Evolutionary conservation across 2,329 filamentous ascomycete genomes (phyloP).

Genomic region (Aspergillus udagawae): DNA sequence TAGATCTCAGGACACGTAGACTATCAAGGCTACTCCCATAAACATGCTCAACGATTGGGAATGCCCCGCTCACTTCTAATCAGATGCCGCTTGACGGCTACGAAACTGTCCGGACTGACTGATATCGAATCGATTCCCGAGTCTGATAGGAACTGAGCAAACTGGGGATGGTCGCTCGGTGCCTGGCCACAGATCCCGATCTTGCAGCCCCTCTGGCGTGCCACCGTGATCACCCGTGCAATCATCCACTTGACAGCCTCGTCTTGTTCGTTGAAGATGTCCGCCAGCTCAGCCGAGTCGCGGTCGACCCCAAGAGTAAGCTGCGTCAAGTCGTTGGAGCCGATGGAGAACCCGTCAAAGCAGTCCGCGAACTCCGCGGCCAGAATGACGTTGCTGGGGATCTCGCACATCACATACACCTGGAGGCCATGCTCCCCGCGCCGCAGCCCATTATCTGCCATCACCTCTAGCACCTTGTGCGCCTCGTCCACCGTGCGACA

Average conservation of each 20-base stretch:
- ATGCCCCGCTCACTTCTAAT: neutral
- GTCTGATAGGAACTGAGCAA: constrained; percentile 34
- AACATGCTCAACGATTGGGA: no score
- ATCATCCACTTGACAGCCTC: constrained; percentile 42
- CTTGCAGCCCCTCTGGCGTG: constrained; percentile 29
- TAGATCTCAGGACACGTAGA: neutral
- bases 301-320: constrained; percentile 39
- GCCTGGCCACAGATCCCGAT: constrained; percentile 41
- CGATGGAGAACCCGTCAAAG: constrained; percentile 43
- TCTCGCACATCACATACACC: constrained; percentile 43
- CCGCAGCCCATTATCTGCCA: constrained; percentile 36
- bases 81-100: constrained; percentile 28
- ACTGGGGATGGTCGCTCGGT: constrained; percentile 39
- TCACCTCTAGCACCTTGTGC: constrained; percentile 31
- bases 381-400: constrained; percentile 40
- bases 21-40: no score
- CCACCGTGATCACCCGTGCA: constrained; percentile 26
- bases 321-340: constrained; percentile 41
- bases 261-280: constrained; percentile 39
- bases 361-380: constrained; percentile 32
- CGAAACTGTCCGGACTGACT: constrained; percentile 39
- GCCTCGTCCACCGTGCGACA: constrained; percentile 36
- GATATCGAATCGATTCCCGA: constrained; percentile 38
- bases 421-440: constrained; percentile 34
- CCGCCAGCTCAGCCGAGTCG: constrained; percentile 34